Base-by-base conservation (phyloP, 176 grass and related monocot species). In the Triticum timopheevii region DNA sequence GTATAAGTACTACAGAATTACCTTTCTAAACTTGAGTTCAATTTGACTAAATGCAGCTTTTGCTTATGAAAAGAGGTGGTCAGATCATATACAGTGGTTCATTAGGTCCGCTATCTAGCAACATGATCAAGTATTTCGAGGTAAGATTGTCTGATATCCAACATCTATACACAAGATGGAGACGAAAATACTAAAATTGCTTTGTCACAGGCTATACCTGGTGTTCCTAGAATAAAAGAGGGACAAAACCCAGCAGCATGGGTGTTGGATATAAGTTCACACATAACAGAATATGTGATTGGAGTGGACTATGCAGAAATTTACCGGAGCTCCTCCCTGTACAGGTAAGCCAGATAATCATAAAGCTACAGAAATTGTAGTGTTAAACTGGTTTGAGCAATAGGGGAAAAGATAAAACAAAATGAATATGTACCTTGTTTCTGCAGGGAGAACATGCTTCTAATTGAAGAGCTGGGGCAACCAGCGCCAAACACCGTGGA, bases 11-110 rank as follows among this genome's bases (percentile, higher is more conserved):
- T 70, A 50, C 6, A 69, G 69, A 83, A 73, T 47, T 23, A 28
- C 10, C 13, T 23, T 76, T 82, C 42, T 74, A 2, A 71, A n/a
- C 76, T 88, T 85, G 38, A 34, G 10, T 76, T 86, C 25, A 76
- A 61, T 80, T 76, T 89, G 33, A 85, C 8, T 47, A 27, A 65
- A 76, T 73, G 80, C 80, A 98, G 96, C 91, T 98, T 80, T 66
- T 98, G 64, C 86, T 98, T 82, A 98, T 98, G 96, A 98, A 98
- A 92, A 94, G 87, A 90, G 91, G 96, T 49, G 96, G 93, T 42
- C 86, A 92, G 79, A 77, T 98, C 23, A 94, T 98, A 30, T 98
- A 98, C 81, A 92, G 47, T 80, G 96, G 93, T 74, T 86, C 90
- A 44, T 62, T 98, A 82, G 96, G 96, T 54, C 68, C 90, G 38